Evolutionary conservation across 2,329 filamentous ascomycete species (phyloP).

Genomic region (Aureobasidium sp.): DNA sequence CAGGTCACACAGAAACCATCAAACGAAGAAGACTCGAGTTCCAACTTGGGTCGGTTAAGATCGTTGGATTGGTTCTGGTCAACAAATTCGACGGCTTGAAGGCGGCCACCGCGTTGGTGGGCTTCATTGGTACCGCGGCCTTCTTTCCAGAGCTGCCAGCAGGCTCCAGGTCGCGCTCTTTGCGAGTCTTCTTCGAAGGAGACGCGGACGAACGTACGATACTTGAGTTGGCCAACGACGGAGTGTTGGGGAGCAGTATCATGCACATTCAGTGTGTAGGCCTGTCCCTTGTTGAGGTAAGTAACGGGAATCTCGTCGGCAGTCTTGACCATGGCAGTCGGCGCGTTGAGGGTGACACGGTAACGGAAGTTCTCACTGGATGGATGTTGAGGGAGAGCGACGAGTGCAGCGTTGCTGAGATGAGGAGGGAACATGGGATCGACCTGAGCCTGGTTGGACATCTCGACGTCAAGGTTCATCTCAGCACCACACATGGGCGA

Average conservation of each 20-base stretch:
- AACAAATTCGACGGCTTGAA: constrained; percentile 93
- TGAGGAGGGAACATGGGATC: constrained; percentile 50
- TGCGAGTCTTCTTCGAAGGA: constrained; percentile 97
- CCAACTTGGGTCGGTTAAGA: constrained; percentile 36
- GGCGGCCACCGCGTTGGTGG: constrained; percentile 81
- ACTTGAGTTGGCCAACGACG: constrained; percentile 54
- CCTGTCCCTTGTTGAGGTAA: constrained; percentile 95
- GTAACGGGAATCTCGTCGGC: constrained; percentile 90
- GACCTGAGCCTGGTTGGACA: constrained; percentile 50
- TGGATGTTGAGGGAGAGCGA: constrained; percentile 28
- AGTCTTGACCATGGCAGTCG: constrained; percentile 92
- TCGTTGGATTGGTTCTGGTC: constrained; percentile 50
- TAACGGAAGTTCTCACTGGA: constrained; percentile 63
- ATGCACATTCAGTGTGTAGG: constrained; percentile 76
- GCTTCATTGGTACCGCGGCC: constrained; percentile 92
- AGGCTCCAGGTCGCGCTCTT: constrained; percentile 68
- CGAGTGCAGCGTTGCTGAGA: constrained; percentile 37
- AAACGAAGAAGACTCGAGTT: constrained; percentile 61
- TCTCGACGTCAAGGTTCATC: constrained; percentile 46
- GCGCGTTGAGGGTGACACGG: constrained; percentile 81
- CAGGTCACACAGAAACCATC: constrained; percentile 90
- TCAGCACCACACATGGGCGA: constrained; percentile 52
- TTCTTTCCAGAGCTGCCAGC: constrained; percentile 94
- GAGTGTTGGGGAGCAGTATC: constrained; percentile 62
- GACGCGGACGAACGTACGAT: constrained; percentile 86